phyloP scores from a whole-genome alignment of 108 stramenopile species.

The Seminavis robusta region DNA sequence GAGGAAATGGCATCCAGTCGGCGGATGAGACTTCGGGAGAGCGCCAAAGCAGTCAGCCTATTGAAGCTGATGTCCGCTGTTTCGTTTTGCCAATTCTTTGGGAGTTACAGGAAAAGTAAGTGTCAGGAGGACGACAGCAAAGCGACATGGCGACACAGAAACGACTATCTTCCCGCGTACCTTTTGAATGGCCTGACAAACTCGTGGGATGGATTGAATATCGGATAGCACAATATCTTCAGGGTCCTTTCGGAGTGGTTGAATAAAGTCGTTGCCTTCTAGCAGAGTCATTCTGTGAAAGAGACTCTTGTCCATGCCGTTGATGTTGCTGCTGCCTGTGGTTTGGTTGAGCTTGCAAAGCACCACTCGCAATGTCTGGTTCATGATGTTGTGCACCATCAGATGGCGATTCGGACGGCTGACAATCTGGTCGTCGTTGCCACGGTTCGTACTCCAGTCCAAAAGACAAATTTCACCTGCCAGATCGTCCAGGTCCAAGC shows the following conservation, averaged over 20 bases:
- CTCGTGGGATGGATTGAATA: slow-evolving; percentile 54
- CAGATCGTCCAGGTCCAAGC: slow-evolving; percentile 62
- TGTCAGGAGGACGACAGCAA: too few relatives aligned
- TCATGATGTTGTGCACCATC: slow-evolving; percentile 36
- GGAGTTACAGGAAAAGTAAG: too few relatives aligned
- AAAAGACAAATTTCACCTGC: slow-evolving; percentile 56
- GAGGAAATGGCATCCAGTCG: slow-evolving; percentile 30
- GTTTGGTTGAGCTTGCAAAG: slow-evolving; percentile 40
- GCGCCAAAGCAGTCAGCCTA: slow-evolving; percentile 53
- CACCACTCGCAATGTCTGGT: slow-evolving; percentile 30
- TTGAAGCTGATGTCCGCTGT: slow-evolving; percentile 34
- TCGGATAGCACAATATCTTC: slow-evolving; percentile 45
- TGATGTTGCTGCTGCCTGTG: too few relatives aligned
- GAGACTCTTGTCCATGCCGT: slow-evolving; percentile 28
- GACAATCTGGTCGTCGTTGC: too few relatives aligned
- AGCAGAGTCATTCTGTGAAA: slow-evolving; percentile 51
- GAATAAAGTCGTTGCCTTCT: slow-evolving; percentile 45
- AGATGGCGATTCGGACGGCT: slow-evolving; percentile 45
- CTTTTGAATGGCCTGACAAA: slow-evolving; percentile 55
- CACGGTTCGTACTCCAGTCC: slow-evolving; percentile 39
- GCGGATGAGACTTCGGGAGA: slow-evolving; percentile 35
- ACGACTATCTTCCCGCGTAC: too few relatives aligned
- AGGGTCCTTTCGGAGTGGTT: slow-evolving; percentile 32
- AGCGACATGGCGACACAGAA: too few relatives aligned
- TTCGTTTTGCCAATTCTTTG: slow-evolving; percentile 39